Evolutionary conservation across 306 rosid species (phyloP).

Genomic region (Acacia acuminata): DNA sequence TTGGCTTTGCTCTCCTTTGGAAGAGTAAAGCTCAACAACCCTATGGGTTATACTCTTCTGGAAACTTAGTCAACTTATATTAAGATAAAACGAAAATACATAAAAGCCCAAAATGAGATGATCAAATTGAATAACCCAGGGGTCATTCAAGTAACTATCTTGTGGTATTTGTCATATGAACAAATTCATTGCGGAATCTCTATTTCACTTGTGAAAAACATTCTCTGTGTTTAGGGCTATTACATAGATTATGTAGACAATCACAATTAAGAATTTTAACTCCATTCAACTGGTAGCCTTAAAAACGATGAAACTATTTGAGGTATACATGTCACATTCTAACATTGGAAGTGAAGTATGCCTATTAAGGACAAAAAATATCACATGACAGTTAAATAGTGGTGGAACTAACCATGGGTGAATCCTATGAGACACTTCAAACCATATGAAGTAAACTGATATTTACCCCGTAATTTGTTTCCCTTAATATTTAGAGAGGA

Average conservation of each 20-base stretch:
- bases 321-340: background rate
- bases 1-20: background rate
- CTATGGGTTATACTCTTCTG: background rate
- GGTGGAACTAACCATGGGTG: background rate
- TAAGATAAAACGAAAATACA: background rate
- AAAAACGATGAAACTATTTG: background rate
- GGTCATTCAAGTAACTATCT: background rate
- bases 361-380: background rate
- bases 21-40: background rate
- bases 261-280: background rate
- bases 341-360: background rate
- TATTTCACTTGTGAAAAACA: background rate
- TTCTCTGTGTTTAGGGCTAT: background rate
- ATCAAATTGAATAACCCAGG: no score
- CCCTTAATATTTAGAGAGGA: background rate
- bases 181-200: background rate
- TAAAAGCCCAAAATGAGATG: background rate
- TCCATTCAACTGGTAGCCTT: background rate
- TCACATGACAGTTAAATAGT: background rate
- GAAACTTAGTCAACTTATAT: background rate
- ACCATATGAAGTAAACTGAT: background rate
- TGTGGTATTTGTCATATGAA: background rate
- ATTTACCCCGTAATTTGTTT: background rate
- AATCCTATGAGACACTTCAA: background rate
- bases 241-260: background rate